Evolutionary conservation across 805 yeast genomes (phyloP).

Genomic region (Komagataella populi): DNA sequence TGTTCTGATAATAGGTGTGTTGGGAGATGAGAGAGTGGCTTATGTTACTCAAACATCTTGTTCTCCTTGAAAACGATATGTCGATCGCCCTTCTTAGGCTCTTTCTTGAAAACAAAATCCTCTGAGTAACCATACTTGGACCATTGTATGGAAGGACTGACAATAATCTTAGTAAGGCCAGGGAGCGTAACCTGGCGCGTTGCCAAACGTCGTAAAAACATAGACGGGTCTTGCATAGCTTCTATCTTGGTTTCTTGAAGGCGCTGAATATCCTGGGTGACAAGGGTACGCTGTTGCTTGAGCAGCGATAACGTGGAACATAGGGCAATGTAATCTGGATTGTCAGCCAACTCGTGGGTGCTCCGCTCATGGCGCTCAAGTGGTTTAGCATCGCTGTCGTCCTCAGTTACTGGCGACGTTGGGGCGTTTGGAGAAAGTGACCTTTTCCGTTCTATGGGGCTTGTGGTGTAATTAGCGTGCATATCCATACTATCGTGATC

Average conservation of each 20-base stretch:
- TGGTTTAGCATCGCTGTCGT: not conserved
- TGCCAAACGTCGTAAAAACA: conserved; percentile 3
- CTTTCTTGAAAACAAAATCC: not conserved
- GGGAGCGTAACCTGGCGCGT: conserved; percentile 5
- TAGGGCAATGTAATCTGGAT: conserved; percentile 7
- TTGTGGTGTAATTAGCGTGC: not conserved
- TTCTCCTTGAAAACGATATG: not conserved
- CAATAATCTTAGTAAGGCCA: conserved; percentile 4
- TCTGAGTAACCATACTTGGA: conserved; percentile 4
- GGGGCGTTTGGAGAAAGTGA: not conserved
- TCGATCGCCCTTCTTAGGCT: not conserved
- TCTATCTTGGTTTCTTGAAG: conserved; percentile 2
- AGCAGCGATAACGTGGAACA: conserved; percentile 6
- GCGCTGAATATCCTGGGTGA: conserved; percentile 4
- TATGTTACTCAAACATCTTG: conserved; percentile 1
- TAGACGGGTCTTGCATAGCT: conserved; percentile 4
- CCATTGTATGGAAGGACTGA: conserved; percentile 5
- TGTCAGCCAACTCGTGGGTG: conserved; percentile 5
- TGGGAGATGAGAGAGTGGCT: not conserved
- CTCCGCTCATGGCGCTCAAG: not conserved
- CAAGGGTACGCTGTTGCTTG: conserved; percentile 5
- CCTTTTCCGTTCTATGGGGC: not conserved
- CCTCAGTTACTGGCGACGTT: not conserved
- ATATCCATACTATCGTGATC: not conserved
- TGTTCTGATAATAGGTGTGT: not conserved